Conservation (phyloP, 2,329 filamentous ascomycete genomes). For the Fusarium veterinarium region DNA sequence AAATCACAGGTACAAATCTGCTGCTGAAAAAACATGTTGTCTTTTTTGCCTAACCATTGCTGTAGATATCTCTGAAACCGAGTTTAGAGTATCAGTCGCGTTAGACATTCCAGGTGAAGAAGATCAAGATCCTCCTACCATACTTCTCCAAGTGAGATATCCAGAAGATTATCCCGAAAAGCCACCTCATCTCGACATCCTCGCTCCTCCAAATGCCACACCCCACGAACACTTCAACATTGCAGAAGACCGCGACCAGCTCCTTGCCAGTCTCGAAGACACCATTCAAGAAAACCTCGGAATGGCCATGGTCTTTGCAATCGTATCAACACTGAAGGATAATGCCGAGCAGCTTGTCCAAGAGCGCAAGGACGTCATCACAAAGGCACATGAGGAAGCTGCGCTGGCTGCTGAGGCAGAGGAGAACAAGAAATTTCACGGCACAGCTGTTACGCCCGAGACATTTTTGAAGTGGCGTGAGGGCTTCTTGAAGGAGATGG, state of each 20-base stretch:
- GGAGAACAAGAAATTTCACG: conserved; percentile 97
- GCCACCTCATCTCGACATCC: conserved; percentile 83
- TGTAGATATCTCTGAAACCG: conserved; percentile 86
- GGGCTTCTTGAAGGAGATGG: conserved; percentile 82
- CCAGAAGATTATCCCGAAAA: conserved; percentile 92
- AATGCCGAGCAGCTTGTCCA: conserved; percentile 85
- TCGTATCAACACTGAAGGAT: conserved; percentile 90
- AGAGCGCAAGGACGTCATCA: conserved; percentile 75
- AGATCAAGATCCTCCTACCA: conserved; percentile 72
- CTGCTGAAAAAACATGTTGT: background rate
- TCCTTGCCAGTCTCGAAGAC: conserved; percentile 77
- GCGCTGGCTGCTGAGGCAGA: conserved; percentile 77
- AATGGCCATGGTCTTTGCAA: conserved; percentile 97
- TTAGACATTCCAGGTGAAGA: conserved; percentile 80
- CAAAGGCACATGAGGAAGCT: conserved; percentile 67
- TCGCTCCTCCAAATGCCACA: conserved; percentile 75
- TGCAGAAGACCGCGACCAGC: conserved; percentile 78
- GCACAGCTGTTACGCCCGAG: conserved; percentile 87
- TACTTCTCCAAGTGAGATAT: conserved; percentile 88
- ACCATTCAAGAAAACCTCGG: conserved; percentile 92
- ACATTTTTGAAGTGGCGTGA: conserved; percentile 86
- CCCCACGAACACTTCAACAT: conserved; percentile 81
- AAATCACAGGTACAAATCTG: conserved; percentile 81
- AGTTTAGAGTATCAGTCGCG: conserved; percentile 87
- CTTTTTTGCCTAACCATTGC: conserved; percentile 22